These are phyloP conservation scores for Candida krabiensis DNA, from an alignment of 805 yeast species.

Conservation along the genomic window DNA sequence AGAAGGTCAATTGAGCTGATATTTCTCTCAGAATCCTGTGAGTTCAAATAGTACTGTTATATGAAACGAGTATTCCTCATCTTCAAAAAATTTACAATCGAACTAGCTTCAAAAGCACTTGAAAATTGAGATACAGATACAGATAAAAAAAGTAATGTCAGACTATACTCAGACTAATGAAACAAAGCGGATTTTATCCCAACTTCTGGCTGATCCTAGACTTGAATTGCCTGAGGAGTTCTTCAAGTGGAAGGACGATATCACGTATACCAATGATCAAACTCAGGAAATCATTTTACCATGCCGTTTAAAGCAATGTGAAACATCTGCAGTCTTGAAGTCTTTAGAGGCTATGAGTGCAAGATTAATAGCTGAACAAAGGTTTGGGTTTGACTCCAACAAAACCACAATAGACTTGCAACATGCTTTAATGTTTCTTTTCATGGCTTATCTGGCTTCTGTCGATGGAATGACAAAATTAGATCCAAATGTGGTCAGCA, in stretches of 20 bases:
- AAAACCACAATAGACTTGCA: constrained; percentile 23
- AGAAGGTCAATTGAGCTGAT: too few relatives aligned
- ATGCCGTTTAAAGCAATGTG: constrained; percentile 25
- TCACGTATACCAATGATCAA: constrained; percentile 17
- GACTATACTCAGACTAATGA: constrained; percentile 15
- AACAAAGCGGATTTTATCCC: constrained; percentile 9
- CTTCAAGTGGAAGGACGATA: constrained; percentile 3
- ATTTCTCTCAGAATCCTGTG: too few relatives aligned
- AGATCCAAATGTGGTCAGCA: constrained; percentile 20
- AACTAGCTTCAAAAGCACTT: too few relatives aligned
- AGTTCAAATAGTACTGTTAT: too few relatives aligned
- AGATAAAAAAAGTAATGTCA: constrained; percentile 29
- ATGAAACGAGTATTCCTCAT: too few relatives aligned
- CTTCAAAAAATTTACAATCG: too few relatives aligned
- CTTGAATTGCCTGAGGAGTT: constrained; percentile 20
- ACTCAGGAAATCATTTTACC: constrained; percentile 20
- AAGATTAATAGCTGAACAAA: constrained; percentile 12
- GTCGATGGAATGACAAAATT: constrained; percentile 31
- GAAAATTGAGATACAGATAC: constrained; percentile 44
- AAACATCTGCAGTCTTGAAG: constrained; percentile 25
- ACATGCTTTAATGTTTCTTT: constrained; percentile 31
- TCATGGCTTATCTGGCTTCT: constrained; percentile 34
- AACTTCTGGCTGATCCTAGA: constrained; percentile 10
- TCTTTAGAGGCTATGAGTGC: constrained; percentile 23
- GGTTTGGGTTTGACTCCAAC: constrained; percentile 10